phyloP scores from a whole-genome alignment of 306 rosid genomes.

The Begonia peltatifolia region DNA sequence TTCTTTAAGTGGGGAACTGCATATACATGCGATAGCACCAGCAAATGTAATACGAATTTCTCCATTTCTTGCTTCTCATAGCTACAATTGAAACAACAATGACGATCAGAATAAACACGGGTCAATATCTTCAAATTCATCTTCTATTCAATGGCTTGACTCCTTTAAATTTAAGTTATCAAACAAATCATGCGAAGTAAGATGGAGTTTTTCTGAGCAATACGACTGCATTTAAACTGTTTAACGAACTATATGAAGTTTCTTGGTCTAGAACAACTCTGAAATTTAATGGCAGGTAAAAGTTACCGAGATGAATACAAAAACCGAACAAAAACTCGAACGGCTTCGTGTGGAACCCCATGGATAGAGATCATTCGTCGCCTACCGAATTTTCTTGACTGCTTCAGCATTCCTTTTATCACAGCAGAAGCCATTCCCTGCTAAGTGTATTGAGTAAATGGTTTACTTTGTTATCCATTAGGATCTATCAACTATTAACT shows the following conservation, averaged over 20 bases:
- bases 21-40: conserved; percentile 67
- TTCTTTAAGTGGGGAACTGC: conserved; percentile 66
- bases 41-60: conserved; percentile 36
- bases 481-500: background rate
- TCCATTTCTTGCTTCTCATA: conserved; percentile 63
- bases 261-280: background rate
- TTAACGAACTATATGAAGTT: too few relatives aligned
- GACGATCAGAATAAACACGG: background rate
- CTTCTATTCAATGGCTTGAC: too few relatives aligned
- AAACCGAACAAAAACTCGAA: conserved; percentile 62
- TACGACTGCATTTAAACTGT: too few relatives aligned
- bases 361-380: conserved; percentile 33
- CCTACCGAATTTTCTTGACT: conserved; percentile 16
- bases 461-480: background rate
- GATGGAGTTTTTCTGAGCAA: too few relatives aligned
- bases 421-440: conserved; percentile 82
- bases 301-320: conserved; percentile 61
- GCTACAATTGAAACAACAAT: conserved; percentile 20
- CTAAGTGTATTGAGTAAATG: conserved; percentile 11
- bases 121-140: too few relatives aligned
- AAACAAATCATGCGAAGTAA: too few relatives aligned
- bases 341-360: conserved; percentile 67
- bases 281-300: background rate
- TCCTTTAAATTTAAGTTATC: too few relatives aligned
- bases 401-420: conserved; percentile 39